Evolutionary conservation across 2,329 filamentous ascomycete species (phyloP).

Genomic region (Talaromyces amestolkiae): DNA sequence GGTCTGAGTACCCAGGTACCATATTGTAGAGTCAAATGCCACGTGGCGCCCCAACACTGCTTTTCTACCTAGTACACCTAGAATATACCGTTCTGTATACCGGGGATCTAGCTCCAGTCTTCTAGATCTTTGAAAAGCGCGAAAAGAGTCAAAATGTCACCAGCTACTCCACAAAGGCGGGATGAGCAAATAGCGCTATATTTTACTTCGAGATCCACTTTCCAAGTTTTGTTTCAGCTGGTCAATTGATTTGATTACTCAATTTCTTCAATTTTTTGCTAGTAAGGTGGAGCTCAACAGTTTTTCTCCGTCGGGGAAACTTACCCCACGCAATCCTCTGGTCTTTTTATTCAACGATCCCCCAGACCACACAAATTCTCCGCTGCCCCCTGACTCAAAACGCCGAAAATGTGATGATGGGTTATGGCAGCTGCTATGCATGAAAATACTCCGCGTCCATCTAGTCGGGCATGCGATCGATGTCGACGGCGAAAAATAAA

Average conservation of each 20-base stretch:
- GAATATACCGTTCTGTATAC: background rate
- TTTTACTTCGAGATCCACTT: background rate
- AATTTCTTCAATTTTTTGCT: background rate
- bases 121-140: background rate
- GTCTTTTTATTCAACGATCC: background rate
- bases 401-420: background rate
- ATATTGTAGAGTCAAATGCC: background rate
- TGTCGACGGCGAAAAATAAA: slow-evolving; percentile 10
- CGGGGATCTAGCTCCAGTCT: background rate
- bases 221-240: background rate
- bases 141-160: background rate
- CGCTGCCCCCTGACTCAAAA: background rate
- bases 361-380: background rate
- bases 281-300: background rate
- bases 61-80: background rate
- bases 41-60: background rate
- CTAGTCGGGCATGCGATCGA: slow-evolving; percentile 13
- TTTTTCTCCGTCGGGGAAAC: background rate
- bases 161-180: background rate
- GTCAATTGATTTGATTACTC: background rate
- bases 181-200: background rate
- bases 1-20: background rate
- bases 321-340: background rate
- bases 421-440: background rate
- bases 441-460: background rate